These are phyloP conservation scores for Didymella segeticola DNA, from an alignment of 2,329 filamentous ascomycete genomes.

Conservation along the genomic window DNA sequence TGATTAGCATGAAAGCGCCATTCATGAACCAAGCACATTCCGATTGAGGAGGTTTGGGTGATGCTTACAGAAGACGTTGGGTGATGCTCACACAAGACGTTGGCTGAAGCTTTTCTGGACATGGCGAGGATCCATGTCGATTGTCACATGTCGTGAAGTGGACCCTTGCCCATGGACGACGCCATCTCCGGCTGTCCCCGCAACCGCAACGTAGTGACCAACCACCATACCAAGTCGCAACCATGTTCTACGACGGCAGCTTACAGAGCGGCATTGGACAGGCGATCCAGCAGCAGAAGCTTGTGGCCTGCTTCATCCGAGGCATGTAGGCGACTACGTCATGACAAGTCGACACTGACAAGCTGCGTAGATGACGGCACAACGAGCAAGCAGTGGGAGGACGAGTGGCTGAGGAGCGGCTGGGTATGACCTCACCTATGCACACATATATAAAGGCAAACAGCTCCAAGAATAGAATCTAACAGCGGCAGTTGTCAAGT, in stretches of 20 bases:
- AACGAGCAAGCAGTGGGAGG: constrained; percentile 76
- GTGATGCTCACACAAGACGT: no score
- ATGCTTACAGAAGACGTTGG: no score
- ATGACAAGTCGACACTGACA: constrained; percentile 1
- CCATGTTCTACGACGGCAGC: constrained; percentile 82
- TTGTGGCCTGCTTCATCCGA: constrained; percentile 84
- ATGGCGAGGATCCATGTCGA: background rate
- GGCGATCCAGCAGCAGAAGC: constrained; percentile 76
- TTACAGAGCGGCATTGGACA: constrained; percentile 80
- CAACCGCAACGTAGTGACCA: constrained; percentile 14
- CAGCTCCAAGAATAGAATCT: background rate
- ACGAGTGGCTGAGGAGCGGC: constrained; percentile 63
- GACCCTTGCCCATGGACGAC: constrained; percentile 4
- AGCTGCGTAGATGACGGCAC: constrained; percentile 66
- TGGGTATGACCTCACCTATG: constrained; percentile 34
- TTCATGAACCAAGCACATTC: background rate
- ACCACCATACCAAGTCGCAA: background rate
- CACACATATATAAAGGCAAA: background rate
- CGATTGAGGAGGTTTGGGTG: no score
- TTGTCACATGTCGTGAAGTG: constrained; percentile 6
- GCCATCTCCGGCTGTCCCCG: constrained; percentile 13
- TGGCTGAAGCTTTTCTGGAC: no score
- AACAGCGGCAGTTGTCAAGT: constrained; percentile 44
- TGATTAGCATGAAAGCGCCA: constrained; percentile 4
- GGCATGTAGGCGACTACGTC: constrained; percentile 55